phyloP scores from a whole-genome alignment of 768 basidiomycete species.

The Pulveroboletus sp. region DNA sequence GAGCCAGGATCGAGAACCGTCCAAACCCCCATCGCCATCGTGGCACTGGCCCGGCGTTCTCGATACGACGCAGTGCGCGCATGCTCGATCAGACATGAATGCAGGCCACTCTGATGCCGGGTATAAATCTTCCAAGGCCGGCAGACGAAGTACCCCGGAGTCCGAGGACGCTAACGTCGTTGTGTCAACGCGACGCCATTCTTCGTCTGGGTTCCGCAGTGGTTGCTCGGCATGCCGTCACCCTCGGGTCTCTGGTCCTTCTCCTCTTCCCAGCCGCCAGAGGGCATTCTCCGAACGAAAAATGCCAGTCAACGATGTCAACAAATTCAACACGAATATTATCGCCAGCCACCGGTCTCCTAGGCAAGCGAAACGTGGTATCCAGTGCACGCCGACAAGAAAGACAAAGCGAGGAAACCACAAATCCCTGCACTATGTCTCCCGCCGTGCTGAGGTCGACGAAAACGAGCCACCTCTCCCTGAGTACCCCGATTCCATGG shows the following conservation, averaged over 20 bases:
- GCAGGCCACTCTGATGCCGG: conserved; percentile 2
- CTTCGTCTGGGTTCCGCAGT: conserved; percentile 23
- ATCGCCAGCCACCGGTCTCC: not conserved
- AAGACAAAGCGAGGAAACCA: conserved; percentile 8
- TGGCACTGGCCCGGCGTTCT: conserved; percentile 4
- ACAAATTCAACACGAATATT: not conserved
- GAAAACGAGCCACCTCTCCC: conserved; percentile 19
- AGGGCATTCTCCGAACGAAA: not conserved
- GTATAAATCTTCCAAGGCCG: not conserved
- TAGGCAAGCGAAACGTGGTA: not conserved
- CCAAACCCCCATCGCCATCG: conserved; percentile 1
- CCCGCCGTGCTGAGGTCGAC: conserved; percentile 5
- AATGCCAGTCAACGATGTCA: conserved; percentile 1
- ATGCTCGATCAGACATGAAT: not conserved
- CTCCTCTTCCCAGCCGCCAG: conserved; percentile 10
- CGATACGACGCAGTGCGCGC: not conserved
- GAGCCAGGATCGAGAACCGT: conserved; percentile 3
- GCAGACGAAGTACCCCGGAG: conserved; percentile 8
- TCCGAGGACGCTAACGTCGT: conserved; percentile 10
- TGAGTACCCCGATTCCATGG: not conserved
- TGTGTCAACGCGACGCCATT: conserved; percentile 7
- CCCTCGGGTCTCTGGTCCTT: conserved; percentile 13
- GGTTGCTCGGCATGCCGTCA: conserved; percentile 28
- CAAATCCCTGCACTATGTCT: not conserved
- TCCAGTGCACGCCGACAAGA: conserved; percentile 1